A percentile compares a stretch with the other conserved stretches of the same genome.
These are phyloP conservation scores for Skeletonema menzelii DNA, from an alignment of 108 stramenopile genomes.

Conservation along the genomic window DNA sequence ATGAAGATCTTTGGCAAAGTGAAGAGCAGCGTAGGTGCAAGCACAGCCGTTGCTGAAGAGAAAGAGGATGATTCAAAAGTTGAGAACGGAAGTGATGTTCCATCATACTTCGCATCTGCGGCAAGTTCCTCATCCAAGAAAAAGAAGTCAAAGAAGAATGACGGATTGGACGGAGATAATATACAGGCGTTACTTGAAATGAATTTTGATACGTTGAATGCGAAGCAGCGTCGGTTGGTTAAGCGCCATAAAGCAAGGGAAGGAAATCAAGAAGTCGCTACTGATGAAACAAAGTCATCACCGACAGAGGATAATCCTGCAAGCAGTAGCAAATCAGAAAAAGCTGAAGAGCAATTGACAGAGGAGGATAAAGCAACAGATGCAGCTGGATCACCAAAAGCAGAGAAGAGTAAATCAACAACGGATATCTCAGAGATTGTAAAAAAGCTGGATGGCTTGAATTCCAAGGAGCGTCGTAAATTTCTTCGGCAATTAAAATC, in stretches of 20 bases:
- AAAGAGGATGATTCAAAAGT: background rate
- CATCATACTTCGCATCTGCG: conserved; percentile 23
- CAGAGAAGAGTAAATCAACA: background rate
- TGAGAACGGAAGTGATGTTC: conserved; percentile 13
- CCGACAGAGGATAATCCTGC: background rate
- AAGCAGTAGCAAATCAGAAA: conserved; percentile 4
- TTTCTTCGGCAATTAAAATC: conserved; percentile 36
- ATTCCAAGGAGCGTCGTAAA: conserved; percentile 70
- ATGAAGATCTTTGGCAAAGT: conserved; percentile 80
- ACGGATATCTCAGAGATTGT: conserved; percentile 33
- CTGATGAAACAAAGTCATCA: conserved; percentile 1
- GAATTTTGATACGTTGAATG: conserved; percentile 69
- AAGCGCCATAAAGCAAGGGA: conserved; percentile 63
- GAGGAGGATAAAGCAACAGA: background rate
- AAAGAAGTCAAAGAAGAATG: conserved; percentile 10
- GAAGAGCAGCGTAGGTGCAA: conserved; percentile 28
- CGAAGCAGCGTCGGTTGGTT: conserved; percentile 79
- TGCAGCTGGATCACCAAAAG: background rate
- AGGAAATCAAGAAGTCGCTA: background rate
- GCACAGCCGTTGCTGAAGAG: background rate
- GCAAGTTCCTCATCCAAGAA: conserved; percentile 12
- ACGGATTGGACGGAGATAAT: conserved; percentile 50
- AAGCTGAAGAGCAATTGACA: background rate
- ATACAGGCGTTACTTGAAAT: conserved; percentile 58
- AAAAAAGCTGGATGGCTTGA: conserved; percentile 57